Evolutionary conservation across 441 rosid genomes (phyloP), one percentile per base, ranked within the genome.

Genomic region (Kokia cookei): DNA sequence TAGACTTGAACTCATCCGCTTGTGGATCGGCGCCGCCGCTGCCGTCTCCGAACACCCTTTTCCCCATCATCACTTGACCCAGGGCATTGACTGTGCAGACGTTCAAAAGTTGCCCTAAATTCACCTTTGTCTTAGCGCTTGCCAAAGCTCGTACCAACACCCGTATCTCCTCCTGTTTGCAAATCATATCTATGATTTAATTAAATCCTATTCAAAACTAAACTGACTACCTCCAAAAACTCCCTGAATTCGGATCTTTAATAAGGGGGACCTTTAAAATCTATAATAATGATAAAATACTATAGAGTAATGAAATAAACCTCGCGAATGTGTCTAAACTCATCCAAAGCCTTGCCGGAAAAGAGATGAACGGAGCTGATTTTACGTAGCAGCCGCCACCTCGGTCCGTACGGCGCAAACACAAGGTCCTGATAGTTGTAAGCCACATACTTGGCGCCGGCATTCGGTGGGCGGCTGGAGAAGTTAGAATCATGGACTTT

Each of bases 341-440:
- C 92, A 24, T 93, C 94, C 43, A 93, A 79, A n/a, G 94, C 93
- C 85, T 89, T 91, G 79, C 82, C 82, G 45, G 96, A 93, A 83
- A 91, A 93, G 1, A 93, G 82, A 77, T 93, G 96, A 70, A 91
- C 84, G 70, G 91, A 77, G 75, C 85, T 86, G 45, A 93, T 93
- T 82, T 93, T 93, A 72, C 96, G 65, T 14, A 93, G 78, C 91
- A 89, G n/a, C 53, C 98, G 84, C 98, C 98, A 93, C 74, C 94
- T 47, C 7, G 89, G 82, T 10, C 98, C 98, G 43, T 93, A 89
- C 0, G 98, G 98, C 1, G 96, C 91, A 71, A 93, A 91, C 70
- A 91, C 98, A 24, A 93, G 85, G 82, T 93, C 98, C 53, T 91
- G 96, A 9, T 91, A 89, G 47, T 93, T 93, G 43, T 93, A 93